These are phyloP conservation scores for Lathyrus aphaca DNA, from an alignment of 306 rosid species.

Conservation along the genomic window DNA sequence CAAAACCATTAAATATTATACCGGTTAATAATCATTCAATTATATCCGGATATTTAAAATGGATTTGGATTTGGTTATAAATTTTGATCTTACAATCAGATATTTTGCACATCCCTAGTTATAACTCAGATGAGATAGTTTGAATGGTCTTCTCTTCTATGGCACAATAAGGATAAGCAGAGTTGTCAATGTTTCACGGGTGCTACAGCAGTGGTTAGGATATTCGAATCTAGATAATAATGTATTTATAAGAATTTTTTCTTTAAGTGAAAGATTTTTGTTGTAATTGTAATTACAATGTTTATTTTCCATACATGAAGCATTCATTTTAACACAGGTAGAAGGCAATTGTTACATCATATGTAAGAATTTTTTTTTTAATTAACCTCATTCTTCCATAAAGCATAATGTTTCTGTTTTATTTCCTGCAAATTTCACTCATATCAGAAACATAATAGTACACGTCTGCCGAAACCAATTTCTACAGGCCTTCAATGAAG, in stretches of 20 bases:
- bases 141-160: background rate
- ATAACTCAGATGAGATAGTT: background rate
- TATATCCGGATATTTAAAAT: no score
- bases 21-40: no score
- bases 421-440: constrained; percentile 1
- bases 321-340: background rate
- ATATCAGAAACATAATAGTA: background rate
- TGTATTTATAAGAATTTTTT: background rate
- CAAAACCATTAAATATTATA: no score
- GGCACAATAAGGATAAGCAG: background rate
- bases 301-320: background rate
- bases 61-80: no score
- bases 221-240: background rate
- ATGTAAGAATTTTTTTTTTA: background rate
- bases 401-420: background rate
- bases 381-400: background rate
- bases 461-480: background rate
- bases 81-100: no score
- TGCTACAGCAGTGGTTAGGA: background rate
- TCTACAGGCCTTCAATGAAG: constrained; percentile 57
- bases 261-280: background rate
- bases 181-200: background rate
- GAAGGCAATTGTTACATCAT: background rate
- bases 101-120: no score
- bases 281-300: background rate